Evolutionary conservation across 2,329 filamentous ascomycete genomes (phyloP), one percentile per base, ranked within the genome.

Genomic region (Trichophyton rubrum): DNA sequence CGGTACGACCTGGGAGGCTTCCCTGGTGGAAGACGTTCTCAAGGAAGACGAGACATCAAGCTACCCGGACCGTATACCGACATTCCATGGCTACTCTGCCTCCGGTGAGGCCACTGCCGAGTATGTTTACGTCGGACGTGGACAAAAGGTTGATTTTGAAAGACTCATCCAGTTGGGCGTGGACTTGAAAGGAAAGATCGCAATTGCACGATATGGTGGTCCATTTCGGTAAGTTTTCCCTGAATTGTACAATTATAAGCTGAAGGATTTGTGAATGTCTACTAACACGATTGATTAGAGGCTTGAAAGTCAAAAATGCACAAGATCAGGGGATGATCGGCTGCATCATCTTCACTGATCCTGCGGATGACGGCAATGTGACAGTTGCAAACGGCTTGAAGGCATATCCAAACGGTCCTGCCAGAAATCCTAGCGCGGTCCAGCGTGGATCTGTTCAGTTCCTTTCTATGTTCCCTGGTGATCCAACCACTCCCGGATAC

Each of bases 271-370:
- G 33, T 38, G 11, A 3, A 13, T 38, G 1, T 56, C 8, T 51
- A 7, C 49, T 53, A 33, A 53, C 20, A 15, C 13, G 7, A 13
- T 33, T 5, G 22, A 53, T 38, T 55, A 71, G 77, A 59, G 77
- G 76, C 2, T 67, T 78, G 24, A 79, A 79, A 61, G 76, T 79
- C 27, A 78, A 78, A 67, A 78, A 77, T 59, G 74, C 77, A 3
- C 73, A 77, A 60, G 72, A 75, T 5, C 63, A 74, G 57, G 75
- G 75, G 43, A 76, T 78, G 74, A 70, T 77, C 47, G 76, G 74
- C 15, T 64, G 66, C n/a, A 68, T 79, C 60, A 76, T 78, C 59
- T 79, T 76, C 65, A 74, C 71, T 9, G 77, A 78, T 58, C 74
- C 75, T 7, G 73, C 67, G 17, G 76, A 78, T 62, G 77, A 79